Conservation (phyloP, 345 rosid genomes). For the Euphorbia lathyris region DNA sequence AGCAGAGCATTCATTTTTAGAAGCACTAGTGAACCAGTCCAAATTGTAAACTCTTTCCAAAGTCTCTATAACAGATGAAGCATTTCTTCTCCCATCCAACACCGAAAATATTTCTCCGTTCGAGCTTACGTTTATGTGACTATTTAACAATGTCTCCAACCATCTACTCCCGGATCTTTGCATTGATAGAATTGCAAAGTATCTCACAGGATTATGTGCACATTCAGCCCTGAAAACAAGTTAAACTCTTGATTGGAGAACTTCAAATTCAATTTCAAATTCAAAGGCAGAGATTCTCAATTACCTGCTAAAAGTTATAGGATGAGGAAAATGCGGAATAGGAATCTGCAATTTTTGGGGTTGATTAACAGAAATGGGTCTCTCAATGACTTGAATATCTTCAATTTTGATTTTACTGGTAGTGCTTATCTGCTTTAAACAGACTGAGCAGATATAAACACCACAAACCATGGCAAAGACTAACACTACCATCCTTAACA, state of each 20-base stretch:
- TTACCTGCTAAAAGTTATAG: constrained; percentile 80
- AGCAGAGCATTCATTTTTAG: constrained; percentile 93
- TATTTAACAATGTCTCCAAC: constrained; percentile 94
- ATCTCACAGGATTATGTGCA: constrained; percentile 64
- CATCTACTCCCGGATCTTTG: constrained; percentile 99
- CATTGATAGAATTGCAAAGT: constrained; percentile 86
- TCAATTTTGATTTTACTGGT: constrained; percentile 31
- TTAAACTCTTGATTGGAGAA: neutral
- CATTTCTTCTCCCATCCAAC: constrained; percentile 58
- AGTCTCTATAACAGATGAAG: constrained; percentile 55
- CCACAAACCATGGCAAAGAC: constrained; percentile 71
- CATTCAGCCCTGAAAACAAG: constrained; percentile 64
- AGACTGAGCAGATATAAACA: constrained; percentile 55
- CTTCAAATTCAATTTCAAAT: constrained; percentile 8
- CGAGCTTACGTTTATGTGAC: constrained; percentile 84
- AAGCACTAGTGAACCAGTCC: constrained; percentile 85
- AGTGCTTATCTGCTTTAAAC: constrained; percentile 61
- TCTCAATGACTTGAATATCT: constrained; percentile 43
- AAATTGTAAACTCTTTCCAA: constrained; percentile 85
- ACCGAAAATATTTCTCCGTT: constrained; percentile 89
- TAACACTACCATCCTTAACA: constrained; percentile 66
- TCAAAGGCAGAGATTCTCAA: constrained; percentile 4
- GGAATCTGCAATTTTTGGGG: constrained; percentile 28
- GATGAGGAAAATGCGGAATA: constrained; percentile 67
- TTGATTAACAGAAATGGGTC: constrained; percentile 25